Percentiles rank a stretch among this genome's conserved stretches.
phyloP scores from a whole-genome alignment of 1,139 yeast species.

The Blastobotrys petasosporus region DNA sequence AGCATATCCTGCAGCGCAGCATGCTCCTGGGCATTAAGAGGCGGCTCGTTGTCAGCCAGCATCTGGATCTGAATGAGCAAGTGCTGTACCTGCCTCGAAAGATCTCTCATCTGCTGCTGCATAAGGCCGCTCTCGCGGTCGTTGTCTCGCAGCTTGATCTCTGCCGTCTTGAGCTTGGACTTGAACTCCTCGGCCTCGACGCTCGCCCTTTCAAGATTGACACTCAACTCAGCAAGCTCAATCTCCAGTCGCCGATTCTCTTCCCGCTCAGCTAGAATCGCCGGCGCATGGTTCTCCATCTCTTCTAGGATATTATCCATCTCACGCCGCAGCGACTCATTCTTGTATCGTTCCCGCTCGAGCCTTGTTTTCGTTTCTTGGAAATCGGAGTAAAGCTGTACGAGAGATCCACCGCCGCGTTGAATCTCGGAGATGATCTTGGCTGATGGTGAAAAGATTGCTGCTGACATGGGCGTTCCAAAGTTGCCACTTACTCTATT shows the following conservation, averaged over 20 bases:
- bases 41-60: conserved; percentile 46
- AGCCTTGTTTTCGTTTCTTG: conserved; percentile 57
- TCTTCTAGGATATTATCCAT: conserved; percentile 67
- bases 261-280: conserved; percentile 60
- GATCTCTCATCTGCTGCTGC: conserved; percentile 58
- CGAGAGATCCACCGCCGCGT: conserved; percentile 55
- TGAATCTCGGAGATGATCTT: conserved; percentile 43
- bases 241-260: conserved; percentile 44
- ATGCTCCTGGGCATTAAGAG: conserved; percentile 54
- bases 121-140: conserved; percentile 35
- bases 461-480: conserved; percentile 15
- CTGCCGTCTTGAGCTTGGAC: conserved; percentile 28
- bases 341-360: conserved; percentile 64
- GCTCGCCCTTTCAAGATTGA: conserved; percentile 41
- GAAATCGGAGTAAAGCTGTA: conserved; percentile 64
- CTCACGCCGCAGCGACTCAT: conserved; percentile 63
- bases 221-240: conserved; percentile 48
- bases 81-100: conserved; percentile 73
- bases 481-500: conserved; percentile 2
- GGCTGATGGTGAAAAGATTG: conserved; percentile 40
- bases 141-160: conserved; percentile 24
- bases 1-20: conserved; percentile 46
- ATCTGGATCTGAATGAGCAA: conserved; percentile 60
- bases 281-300: conserved; percentile 74
- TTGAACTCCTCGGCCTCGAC: conserved; percentile 39